Conservation (phyloP, 345 rosid species). For the Syzygium aromaticum region DNA sequence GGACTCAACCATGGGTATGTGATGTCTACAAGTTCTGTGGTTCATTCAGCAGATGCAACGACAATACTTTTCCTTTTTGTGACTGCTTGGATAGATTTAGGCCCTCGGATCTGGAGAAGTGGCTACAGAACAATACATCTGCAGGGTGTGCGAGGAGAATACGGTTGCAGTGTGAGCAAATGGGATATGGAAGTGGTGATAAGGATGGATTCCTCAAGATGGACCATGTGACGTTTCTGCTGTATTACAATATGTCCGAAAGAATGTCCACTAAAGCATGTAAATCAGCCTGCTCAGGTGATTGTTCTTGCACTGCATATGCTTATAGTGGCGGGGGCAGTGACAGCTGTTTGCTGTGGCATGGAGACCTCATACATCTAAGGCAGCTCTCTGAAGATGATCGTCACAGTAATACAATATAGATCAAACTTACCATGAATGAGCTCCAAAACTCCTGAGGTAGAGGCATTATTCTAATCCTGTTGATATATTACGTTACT, state of each 20-base stretch:
- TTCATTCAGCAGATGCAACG: constrained; percentile 15
- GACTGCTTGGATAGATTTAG: constrained; percentile 23
- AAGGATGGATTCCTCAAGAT: constrained; percentile 17
- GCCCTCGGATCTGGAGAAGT: constrained; percentile 16
- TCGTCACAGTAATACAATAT: background rate
- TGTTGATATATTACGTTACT: background rate
- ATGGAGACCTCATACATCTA: background rate
- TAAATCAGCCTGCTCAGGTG: background rate
- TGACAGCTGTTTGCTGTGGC: background rate
- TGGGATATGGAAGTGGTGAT: background rate
- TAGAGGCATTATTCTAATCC: background rate
- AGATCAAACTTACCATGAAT: constrained; percentile 2
- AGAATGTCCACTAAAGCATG: background rate
- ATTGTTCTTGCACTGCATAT: constrained; percentile 10
- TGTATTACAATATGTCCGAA: rapidly evolving
- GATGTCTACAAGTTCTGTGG: constrained; percentile 18
- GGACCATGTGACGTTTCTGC: constrained; percentile 17
- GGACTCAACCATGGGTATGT: constrained; percentile 23
- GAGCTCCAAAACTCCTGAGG: background rate
- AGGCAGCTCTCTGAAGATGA: background rate
- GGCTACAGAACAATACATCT: constrained; percentile 13
- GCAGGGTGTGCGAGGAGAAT: constrained; percentile 27
- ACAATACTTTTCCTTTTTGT: constrained; percentile 12
- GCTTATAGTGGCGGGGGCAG: background rate
- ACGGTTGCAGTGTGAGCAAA: constrained; percentile 7